Evolutionary conservation across 2,329 filamentous ascomycete genomes (phyloP), one percentile per base, ranked within the genome.

Genomic region (Pseudodiploospora longispora): DNA sequence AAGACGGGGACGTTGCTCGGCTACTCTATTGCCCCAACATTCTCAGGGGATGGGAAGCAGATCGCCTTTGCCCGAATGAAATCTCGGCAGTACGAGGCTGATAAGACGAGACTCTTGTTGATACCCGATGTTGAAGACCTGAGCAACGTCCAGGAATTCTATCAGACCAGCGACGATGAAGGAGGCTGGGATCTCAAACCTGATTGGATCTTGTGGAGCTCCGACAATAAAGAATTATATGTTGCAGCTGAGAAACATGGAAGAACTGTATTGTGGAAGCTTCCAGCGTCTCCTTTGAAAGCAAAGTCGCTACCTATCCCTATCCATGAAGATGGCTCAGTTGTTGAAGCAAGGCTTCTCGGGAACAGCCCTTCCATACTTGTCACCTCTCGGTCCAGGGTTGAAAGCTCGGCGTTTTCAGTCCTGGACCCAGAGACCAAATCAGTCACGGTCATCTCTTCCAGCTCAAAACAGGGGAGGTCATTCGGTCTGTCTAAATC

Each of bases 41-140:
- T 94, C 64, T 90, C 87, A 3, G 79, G 80, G 4, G 75, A 84
- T 55, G 86, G 87, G 7, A 76, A 72, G 32, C 75, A 76, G 47
- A 69, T 91, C 28, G 87, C 80, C 2, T 95, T 94, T 60, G 72
- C 87, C 30, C 80, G 85, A 49, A 95, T 94, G 89, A 75, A 77
- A 50, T 75, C 75, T 44, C 72, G 78, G 41, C 80, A 83, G 47
- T 95, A 95, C 59, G 89, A 96, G 63, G 78, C 83, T 10, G 88
- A 95, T 66, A 67, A 67, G 52, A 75, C 83, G 37, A 75, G 81
- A 37, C 67, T 88, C 4, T 65, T 89, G 49, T 65, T 87, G 3
- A 61, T 87, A 6, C 74, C 78, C 1, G 74, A 87, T 52, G 67
- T 86, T 40, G 61, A 60, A 10, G 72, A 81, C 47, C 64, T 80